phyloP scores from a whole-genome alignment of 306 rosid genomes.

The Castanea crenata region DNA sequence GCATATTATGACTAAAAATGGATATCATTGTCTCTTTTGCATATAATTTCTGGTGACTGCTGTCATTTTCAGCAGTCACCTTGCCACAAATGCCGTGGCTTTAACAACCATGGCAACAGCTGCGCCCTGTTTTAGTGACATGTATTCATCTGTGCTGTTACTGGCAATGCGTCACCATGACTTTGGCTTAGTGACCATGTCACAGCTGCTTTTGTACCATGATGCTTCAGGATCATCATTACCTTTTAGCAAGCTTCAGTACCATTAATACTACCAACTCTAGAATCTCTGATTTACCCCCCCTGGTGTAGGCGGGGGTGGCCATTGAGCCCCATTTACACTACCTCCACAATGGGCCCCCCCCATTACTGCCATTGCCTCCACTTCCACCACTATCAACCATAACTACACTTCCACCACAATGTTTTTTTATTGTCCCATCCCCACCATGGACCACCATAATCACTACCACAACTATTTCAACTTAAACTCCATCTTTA shows the following conservation, averaged over 20 bases:
- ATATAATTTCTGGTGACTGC: neutral
- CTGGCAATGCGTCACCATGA: neutral
- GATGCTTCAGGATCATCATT: too few relatives aligned
- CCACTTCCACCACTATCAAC: too few relatives aligned
- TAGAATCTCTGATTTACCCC: too few relatives aligned
- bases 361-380: too few relatives aligned
- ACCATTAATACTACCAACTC: too few relatives aligned
- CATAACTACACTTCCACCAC: too few relatives aligned
- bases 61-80: neutral
- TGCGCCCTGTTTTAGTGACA: neutral
- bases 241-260: too few relatives aligned
- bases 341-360: too few relatives aligned
- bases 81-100: neutral
- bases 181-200: neutral
- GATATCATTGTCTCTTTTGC: neutral
- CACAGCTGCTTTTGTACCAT: neutral
- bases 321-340: too few relatives aligned
- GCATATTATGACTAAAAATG: neutral
- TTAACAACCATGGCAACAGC: neutral
- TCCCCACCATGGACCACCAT: neutral
- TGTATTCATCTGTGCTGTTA: neutral
- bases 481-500: neutral
- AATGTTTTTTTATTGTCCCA: neutral
- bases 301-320: too few relatives aligned
- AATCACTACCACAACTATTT: neutral